phyloP scores from a whole-genome alignment of 495 filamentous ascomycete genomes.

The Jackrogersella minutella region DNA sequence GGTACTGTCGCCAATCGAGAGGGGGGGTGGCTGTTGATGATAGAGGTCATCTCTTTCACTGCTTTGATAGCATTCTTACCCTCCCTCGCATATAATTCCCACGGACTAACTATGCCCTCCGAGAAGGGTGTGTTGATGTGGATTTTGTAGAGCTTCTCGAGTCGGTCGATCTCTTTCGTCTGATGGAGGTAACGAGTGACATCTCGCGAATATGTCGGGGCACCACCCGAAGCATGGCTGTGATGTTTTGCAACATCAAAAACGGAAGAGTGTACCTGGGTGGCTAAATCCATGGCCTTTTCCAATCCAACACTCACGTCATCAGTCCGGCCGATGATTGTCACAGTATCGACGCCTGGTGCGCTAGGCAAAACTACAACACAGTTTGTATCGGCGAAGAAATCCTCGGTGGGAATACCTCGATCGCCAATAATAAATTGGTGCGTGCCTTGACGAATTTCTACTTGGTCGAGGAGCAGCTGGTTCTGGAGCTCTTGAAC shows the following conservation, averaged over 20 bases:
- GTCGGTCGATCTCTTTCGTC: conserved; percentile 74
- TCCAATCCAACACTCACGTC: conserved; percentile 76
- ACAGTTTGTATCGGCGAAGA: conserved; percentile 91
- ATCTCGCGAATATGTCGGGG: conserved; percentile 79
- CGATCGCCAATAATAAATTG: conserved; percentile 89
- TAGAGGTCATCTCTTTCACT: conserved; percentile 78
- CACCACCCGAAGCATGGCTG: conserved; percentile 72
- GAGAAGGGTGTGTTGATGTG: conserved; percentile 79
- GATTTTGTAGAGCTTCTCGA: conserved; percentile 79
- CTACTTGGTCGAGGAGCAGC: conserved; percentile 74
- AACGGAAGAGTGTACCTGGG: conserved; percentile 78
- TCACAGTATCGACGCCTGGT: conserved; percentile 79
- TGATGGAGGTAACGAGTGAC: conserved; percentile 84
- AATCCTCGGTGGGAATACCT: conserved; percentile 79
- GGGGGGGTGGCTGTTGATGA: conserved; percentile 82
- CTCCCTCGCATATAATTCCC: conserved; percentile 86
- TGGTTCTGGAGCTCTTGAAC: conserved; percentile 73
- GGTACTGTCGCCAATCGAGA: conserved; percentile 71
- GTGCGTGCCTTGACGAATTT: conserved; percentile 80
- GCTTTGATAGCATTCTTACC: conserved; percentile 84
- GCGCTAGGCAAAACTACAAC: conserved; percentile 79
- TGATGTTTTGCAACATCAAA: conserved; percentile 82
- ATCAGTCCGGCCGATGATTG: conserved; percentile 80
- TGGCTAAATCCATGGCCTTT: conserved; percentile 81
- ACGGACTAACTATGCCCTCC: conserved; percentile 68